Percentiles rank a stretch among this genome's conserved stretches.
Conservation (phyloP, 2,329 filamentous ascomycete genomes). For the Colletotrichum lentis region DNA sequence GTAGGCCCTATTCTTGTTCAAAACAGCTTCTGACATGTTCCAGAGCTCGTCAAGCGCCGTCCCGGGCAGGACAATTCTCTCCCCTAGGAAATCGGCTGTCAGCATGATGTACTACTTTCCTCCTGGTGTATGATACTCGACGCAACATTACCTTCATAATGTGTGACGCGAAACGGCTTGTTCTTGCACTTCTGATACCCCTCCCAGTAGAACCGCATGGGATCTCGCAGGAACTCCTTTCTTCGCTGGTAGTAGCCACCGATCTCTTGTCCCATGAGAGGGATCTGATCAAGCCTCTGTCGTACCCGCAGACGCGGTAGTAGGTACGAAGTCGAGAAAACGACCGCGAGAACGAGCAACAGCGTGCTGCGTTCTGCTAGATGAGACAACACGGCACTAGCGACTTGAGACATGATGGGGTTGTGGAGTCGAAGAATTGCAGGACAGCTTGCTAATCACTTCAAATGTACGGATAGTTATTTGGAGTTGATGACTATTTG, state of each 20-base stretch:
- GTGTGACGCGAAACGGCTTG: slow-evolving; percentile 9
- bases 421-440: background rate
- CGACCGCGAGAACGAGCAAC: background rate
- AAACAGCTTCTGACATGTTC: slow-evolving; percentile 21
- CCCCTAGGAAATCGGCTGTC: background rate
- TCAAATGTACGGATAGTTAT: too few species aligned
- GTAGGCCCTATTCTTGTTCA: slow-evolving; percentile 27
- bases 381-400: background rate
- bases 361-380: slow-evolving; percentile 5
- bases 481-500: too few species aligned
- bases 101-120: background rate
- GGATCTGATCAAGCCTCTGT: background rate
- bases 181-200: slow-evolving; percentile 16
- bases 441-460: too few species aligned
- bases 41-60: slow-evolving; percentile 23
- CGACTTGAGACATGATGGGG: slow-evolving; percentile 7
- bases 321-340: slow-evolving; percentile 3
- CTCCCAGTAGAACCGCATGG: slow-evolving; percentile 20
- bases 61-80: slow-evolving; percentile 14
- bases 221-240: slow-evolving; percentile 20
- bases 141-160: slow-evolving; percentile 13
- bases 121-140: background rate
- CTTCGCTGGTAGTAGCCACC: slow-evolving; percentile 18
- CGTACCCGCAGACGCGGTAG: slow-evolving; percentile 1
- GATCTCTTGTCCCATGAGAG: slow-evolving; percentile 23